Evolutionary conservation across 331 rosid genomes (phyloP).

Genomic region (Quercus tomentella): DNA sequence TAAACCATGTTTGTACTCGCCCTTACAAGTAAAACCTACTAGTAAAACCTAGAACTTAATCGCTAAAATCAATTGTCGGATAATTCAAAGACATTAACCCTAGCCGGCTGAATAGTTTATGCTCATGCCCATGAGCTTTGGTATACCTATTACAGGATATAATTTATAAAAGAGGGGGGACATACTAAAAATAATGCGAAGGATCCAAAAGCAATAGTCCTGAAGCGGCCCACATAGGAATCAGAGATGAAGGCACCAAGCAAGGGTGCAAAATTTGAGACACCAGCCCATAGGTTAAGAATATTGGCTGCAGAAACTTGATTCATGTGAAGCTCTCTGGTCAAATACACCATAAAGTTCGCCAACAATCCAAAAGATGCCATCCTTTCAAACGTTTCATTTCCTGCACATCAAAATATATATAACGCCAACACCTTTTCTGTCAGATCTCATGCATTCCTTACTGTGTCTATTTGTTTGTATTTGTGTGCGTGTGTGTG

Average conservation of each 20-base stretch:
- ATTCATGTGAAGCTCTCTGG: conserved; percentile 54
- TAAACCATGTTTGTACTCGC: too few species aligned
- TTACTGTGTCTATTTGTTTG: background rate
- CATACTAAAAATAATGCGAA: conserved; percentile 55
- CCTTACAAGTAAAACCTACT: too few species aligned
- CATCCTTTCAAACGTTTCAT: conserved; percentile 82
- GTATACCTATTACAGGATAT: too few species aligned
- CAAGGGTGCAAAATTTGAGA: conserved; percentile 59
- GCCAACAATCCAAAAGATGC: conserved; percentile 70
- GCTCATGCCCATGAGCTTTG: too few species aligned
- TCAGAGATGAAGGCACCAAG: conserved; percentile 87
- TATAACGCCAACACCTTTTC: too few species aligned
- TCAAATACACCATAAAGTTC: conserved; percentile 77
- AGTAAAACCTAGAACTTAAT: too few species aligned
- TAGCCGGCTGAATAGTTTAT: too few species aligned
- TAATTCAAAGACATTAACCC: too few species aligned
- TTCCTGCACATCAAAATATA: conserved; percentile 40
- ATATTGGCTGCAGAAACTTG: conserved; percentile 67
- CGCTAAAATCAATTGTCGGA: too few species aligned
- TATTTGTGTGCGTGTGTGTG: background rate
- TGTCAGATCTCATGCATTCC: background rate
- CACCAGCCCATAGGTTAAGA: conserved; percentile 57
- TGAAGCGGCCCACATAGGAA: conserved; percentile 66
- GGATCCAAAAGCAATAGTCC: conserved; percentile 66
- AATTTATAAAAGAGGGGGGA: too few species aligned